Percentiles rank a stretch among this genome's conserved stretches.
Conservation (phyloP, 2,329 filamentous ascomycete genomes). For the Coniochaeta pulveracea region DNA sequence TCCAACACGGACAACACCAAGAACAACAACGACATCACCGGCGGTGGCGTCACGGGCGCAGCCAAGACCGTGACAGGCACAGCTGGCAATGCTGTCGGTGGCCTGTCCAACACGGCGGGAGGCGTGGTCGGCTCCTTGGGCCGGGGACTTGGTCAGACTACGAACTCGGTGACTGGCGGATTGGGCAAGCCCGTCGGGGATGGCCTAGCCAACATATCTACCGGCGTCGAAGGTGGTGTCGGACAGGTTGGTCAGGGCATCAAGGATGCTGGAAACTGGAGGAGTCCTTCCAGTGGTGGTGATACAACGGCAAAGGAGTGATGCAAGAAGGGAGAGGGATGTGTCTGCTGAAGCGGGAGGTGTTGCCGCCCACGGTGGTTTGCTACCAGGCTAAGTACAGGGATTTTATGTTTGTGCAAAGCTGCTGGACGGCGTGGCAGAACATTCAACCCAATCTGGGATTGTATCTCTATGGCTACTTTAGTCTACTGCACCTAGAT, state of each 20-base stretch:
- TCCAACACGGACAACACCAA: conserved; percentile 7
- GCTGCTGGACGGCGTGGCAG: too few relatives aligned
- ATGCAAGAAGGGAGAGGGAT: too few relatives aligned
- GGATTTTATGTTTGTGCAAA: too few relatives aligned
- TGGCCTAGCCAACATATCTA: conserved; percentile 36
- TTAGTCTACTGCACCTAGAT: too few relatives aligned
- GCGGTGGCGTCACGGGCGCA: conserved; percentile 8
- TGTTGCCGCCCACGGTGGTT: too few relatives aligned
- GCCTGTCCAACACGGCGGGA: conserved; percentile 16
- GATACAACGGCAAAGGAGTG: too few relatives aligned
- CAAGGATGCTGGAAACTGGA: conserved; percentile 47
- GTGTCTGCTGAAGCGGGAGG: too few relatives aligned
- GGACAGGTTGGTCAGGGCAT: conserved; percentile 36
- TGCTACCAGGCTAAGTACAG: too few relatives aligned
- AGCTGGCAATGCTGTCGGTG: conserved; percentile 16
- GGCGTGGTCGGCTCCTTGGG: conserved; percentile 31
- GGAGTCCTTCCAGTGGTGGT: conserved; percentile 14
- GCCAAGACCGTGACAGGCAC: conserved; percentile 14
- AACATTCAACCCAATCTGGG: too few relatives aligned
- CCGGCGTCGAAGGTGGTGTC: conserved; percentile 38
- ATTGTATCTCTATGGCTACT: too few relatives aligned
- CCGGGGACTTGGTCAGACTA: conserved; percentile 41
- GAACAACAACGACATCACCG: conserved; percentile 7
- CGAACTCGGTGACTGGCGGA: conserved; percentile 38
- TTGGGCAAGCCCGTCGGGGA: conserved; percentile 42